Evolutionary conservation across 2,329 filamentous ascomycete species (phyloP).

Genomic region (Ophiocordyceps camponoti-floridani): DNA sequence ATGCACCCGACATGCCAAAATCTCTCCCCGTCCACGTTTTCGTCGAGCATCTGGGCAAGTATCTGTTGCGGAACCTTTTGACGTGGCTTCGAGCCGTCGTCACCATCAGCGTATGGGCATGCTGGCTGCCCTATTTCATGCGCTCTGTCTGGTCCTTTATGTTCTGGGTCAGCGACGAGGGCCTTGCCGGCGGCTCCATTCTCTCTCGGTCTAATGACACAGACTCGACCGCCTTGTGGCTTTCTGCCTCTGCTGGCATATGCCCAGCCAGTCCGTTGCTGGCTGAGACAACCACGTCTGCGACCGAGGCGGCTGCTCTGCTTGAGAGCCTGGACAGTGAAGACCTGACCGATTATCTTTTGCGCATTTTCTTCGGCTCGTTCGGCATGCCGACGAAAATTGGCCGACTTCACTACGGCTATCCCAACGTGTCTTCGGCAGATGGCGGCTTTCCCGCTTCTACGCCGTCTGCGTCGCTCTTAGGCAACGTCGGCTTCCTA

Average conservation of each 20-base stretch:
- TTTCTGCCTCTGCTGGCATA: constrained; percentile 11
- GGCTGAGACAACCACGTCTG: constrained; percentile 13
- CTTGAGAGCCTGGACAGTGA: constrained; percentile 11
- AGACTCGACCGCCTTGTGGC: constrained; percentile 11
- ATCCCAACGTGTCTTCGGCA: constrained; percentile 4
- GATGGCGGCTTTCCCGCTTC: constrained; percentile 1
- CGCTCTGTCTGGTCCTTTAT: constrained; percentile 81
- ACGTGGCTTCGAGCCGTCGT: constrained; percentile 64
- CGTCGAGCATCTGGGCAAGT: constrained; percentile 56
- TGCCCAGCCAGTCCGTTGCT: constrained; percentile 18
- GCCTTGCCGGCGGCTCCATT: constrained; percentile 22
- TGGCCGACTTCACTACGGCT: constrained; percentile 2
- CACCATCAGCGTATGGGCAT: constrained; percentile 75
- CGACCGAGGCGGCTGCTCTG: constrained; percentile 12
- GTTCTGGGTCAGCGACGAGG: constrained; percentile 87
- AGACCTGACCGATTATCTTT: constrained; percentile 14
- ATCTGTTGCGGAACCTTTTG: constrained; percentile 51
- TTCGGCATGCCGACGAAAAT: constrained; percentile 10
- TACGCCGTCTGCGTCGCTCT: constrained; percentile 19
- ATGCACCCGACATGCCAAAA: constrained; percentile 83
- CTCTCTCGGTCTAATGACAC: constrained; percentile 9
- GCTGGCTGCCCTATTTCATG: constrained; percentile 78
- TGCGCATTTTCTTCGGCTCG: constrained; percentile 12
- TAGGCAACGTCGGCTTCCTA: constrained; percentile 39
- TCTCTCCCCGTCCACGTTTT: constrained; percentile 70